Evolutionary conservation across 1,139 yeast genomes (phyloP).

Genomic region (Yamadazyma oceani): DNA sequence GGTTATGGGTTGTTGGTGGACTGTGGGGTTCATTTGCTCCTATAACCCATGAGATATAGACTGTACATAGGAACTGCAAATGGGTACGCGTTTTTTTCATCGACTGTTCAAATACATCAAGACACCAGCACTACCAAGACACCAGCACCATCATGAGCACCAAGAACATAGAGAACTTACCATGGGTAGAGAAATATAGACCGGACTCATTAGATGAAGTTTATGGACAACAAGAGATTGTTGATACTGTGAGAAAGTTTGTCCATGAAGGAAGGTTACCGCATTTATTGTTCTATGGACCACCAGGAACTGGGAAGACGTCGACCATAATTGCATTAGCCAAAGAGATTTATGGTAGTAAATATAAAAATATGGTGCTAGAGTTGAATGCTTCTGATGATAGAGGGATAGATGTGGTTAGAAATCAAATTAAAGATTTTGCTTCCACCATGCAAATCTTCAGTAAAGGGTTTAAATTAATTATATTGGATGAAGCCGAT

Average conservation of each 20-base stretch:
- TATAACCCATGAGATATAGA: too few relatives aligned
- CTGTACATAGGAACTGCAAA: too few relatives aligned
- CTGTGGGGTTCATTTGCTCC: too few relatives aligned
- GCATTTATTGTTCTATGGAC: constrained; percentile 89
- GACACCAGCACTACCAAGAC: too few relatives aligned
- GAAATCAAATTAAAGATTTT: constrained; percentile 81
- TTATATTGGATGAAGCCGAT: constrained; percentile 96
- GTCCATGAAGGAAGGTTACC: constrained; percentile 84
- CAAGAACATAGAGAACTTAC: constrained; percentile 30
- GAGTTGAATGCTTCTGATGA: constrained; percentile 89
- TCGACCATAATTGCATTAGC: constrained; percentile 92
- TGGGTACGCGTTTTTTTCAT: too few relatives aligned
- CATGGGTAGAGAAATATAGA: constrained; percentile 94
- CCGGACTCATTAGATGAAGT: constrained; percentile 84
- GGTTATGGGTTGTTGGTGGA: too few relatives aligned
- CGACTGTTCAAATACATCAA: too few relatives aligned
- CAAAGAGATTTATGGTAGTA: constrained; percentile 83
- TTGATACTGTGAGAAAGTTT: constrained; percentile 77
- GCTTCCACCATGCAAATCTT: constrained; percentile 93
- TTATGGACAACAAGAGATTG: constrained; percentile 86
- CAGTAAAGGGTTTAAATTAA: constrained; percentile 75
- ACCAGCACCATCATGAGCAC: too few relatives aligned
- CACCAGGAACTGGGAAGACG: constrained; percentile 98
- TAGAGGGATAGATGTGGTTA: constrained; percentile 82
- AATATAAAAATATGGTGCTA: constrained; percentile 82